Percentiles rank a stretch among this genome's conserved stretches.
Conservation (phyloP, 2,329 filamentous ascomycete species). For the Neofusicoccum sp. region DNA sequence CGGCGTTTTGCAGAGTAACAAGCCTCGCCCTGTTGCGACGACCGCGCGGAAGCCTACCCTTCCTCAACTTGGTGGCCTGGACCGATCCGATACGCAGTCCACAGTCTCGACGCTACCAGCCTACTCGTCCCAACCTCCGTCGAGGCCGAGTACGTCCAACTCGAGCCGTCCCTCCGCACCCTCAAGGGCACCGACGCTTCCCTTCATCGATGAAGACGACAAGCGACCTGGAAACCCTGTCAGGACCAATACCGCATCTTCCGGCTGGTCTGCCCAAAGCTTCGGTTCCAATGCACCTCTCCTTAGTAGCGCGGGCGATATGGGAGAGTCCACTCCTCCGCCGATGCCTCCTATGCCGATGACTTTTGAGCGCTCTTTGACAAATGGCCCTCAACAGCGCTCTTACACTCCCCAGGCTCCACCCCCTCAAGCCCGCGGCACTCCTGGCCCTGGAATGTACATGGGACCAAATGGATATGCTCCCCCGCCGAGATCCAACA, state of each 20-base stretch:
- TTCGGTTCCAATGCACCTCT: constrained; percentile 68
- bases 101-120: constrained; percentile 45
- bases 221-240: constrained; percentile 40
- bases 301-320: constrained; percentile 60
- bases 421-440: constrained; percentile 30
- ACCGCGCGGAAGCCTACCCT: constrained; percentile 14
- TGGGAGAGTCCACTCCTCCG: constrained; percentile 53
- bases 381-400: constrained; percentile 27
- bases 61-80: constrained; percentile 6
- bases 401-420: constrained; percentile 25
- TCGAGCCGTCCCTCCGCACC: constrained; percentile 28
- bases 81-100: constrained; percentile 4
- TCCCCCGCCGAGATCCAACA: constrained; percentile 10
- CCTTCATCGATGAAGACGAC: constrained; percentile 40
- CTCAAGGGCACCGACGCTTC: constrained; percentile 41
- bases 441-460: constrained; percentile 1
- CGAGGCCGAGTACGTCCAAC: constrained; percentile 56
- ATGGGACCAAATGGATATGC: constrained; percentile 10
- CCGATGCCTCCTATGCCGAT: constrained; percentile 33
- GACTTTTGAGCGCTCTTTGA: constrained; percentile 12
- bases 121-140: constrained; percentile 55
- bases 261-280: constrained; percentile 56
- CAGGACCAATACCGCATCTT: constrained; percentile 57
- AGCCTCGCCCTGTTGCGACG: constrained; percentile 28
- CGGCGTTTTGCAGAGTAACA: constrained; percentile 45